Conservation (phyloP, 108 stramenopile genomes). For the Cyclotella cryptica region DNA sequence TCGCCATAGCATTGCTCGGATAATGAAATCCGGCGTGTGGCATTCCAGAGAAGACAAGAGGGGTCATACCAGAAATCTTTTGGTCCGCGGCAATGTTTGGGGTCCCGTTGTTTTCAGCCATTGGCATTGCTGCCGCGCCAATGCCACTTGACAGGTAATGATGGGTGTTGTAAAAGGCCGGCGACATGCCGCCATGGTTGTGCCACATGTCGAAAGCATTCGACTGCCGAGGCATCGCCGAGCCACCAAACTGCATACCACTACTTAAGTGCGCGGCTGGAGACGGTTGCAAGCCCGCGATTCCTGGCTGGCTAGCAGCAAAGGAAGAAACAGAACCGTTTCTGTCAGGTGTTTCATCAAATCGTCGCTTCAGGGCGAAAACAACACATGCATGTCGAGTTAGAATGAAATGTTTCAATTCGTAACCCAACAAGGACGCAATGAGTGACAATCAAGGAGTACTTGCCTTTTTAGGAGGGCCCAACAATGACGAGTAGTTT, state of each 20-base stretch:
- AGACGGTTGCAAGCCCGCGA: slow-evolving; percentile 5
- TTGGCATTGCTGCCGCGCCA: neutral
- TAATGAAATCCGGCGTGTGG: neutral
- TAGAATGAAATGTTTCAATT: neutral
- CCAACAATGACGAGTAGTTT: neutral
- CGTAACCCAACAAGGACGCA: neutral
- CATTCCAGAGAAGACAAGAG: slow-evolving; percentile 25
- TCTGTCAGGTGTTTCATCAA: neutral
- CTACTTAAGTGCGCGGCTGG: neutral
- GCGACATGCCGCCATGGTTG: neutral
- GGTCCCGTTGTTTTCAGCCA: neutral
- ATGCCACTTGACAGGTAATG: neutral
- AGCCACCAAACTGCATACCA: neutral
- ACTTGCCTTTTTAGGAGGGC: slow-evolving; percentile 18
- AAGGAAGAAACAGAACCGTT: neutral
- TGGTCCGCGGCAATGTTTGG: neutral
- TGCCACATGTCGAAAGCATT: slow-evolving; percentile 10
- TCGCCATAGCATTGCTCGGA: slow-evolving; percentile 7
- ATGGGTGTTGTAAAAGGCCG: neutral
- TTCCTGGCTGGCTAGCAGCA: neutral
- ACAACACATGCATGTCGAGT: neutral
- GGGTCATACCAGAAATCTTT: slow-evolving; percentile 41
- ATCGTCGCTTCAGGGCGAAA: neutral
- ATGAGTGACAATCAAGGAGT: neutral
- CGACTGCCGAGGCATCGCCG: neutral